Percentiles rank a stretch among this genome's conserved stretches.
These are phyloP conservation scores for Excoecaria agallocha DNA, from an alignment of 345 rosid genomes.

Conservation along the genomic window DNA sequence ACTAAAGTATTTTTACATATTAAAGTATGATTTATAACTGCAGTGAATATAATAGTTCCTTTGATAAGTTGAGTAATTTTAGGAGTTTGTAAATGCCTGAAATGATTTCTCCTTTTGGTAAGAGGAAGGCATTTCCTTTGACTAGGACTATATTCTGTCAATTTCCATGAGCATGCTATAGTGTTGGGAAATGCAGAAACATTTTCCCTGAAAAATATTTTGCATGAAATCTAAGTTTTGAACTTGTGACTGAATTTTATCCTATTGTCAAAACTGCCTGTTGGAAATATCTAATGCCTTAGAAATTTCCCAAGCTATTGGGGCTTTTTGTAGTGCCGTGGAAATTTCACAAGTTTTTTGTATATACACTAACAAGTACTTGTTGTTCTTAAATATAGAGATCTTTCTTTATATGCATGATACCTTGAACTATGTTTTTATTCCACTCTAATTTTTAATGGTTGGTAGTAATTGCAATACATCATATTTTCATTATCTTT, in stretches of 20 bases:
- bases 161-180: neutral
- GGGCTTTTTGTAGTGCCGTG: neutral
- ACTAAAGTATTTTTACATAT: no score
- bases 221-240: neutral
- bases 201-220: no score
- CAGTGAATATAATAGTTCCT: neutral
- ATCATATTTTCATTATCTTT: neutral
- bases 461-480: neutral
- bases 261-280: neutral
- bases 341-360: neutral
- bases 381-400: neutral
- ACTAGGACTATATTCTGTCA: neutral
- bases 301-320: neutral
- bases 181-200: neutral
- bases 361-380: neutral
- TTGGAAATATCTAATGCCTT: neutral
- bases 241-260: neutral
- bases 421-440: neutral
- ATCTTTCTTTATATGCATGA: neutral
- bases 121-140: neutral
- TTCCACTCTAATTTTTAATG: neutral
- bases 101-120: neutral
- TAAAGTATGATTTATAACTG: neutral
- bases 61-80: neutral
- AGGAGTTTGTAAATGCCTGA: neutral